Evolutionary conservation across 495 filamentous ascomycete genomes (phyloP).

Genomic region (Tetracladium setigerum): DNA sequence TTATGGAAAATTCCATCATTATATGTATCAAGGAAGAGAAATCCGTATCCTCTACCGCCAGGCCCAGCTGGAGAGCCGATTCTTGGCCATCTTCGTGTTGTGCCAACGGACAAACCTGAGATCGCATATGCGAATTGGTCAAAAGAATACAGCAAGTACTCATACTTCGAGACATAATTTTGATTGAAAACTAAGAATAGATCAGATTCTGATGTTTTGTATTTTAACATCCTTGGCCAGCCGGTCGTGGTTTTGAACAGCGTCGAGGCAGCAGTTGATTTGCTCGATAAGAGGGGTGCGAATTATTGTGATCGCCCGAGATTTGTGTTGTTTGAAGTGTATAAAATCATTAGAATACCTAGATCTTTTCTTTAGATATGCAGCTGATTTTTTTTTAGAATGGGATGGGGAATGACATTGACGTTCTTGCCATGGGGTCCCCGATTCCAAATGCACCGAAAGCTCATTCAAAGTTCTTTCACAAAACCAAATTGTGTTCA

Average conservation of each 20-base stretch:
- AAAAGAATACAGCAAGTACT: slow-evolving; percentile 8
- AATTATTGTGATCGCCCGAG: slow-evolving; percentile 13
- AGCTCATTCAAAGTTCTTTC: slow-evolving; percentile 8
- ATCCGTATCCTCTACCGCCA: slow-evolving; percentile 9
- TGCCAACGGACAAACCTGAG: slow-evolving; percentile 6
- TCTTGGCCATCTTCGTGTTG: slow-evolving; percentile 11
- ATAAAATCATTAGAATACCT: background rate
- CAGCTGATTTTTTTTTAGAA: background rate
- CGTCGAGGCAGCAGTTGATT: slow-evolving; percentile 8
- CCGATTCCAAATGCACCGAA: slow-evolving; percentile 8
- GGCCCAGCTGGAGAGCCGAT: slow-evolving; percentile 11
- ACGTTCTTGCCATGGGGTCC: slow-evolving; percentile 15
- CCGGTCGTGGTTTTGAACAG: slow-evolving; percentile 15
- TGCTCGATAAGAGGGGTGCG: slow-evolving; percentile 10
- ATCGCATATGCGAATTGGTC: slow-evolving; percentile 4
- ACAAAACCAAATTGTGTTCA: slow-evolving; percentile 2
- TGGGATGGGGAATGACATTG: slow-evolving; percentile 18
- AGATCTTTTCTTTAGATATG: background rate
- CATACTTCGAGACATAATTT: background rate
- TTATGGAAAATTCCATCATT: too few species aligned
- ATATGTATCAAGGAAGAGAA: too few species aligned
- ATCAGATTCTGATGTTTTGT: slow-evolving; percentile 13
- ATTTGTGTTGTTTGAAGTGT: slow-evolving; percentile 19
- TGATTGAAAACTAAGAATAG: background rate
- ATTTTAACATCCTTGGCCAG: slow-evolving; percentile 6